These are phyloP conservation scores for Plasmodium yoelii DNA, from an alignment of 169 alveolate species.

Conservation along the genomic window DNA sequence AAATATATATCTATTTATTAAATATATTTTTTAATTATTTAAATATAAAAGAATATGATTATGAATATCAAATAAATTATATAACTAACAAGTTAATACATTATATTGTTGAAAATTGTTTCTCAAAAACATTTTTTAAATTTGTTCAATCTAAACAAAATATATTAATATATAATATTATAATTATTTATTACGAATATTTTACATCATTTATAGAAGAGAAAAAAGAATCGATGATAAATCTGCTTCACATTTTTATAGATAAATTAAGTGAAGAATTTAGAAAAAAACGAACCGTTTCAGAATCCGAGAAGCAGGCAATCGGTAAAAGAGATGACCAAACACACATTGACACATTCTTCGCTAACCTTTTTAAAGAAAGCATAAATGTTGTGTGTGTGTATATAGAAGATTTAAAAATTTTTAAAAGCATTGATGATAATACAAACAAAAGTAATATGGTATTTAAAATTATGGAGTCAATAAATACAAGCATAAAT, in stretches of 20 bases:
- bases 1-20: constrained; percentile 3
- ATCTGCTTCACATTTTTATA: not conserved
- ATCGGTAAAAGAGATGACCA: too few relatives aligned
- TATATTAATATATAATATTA: constrained; percentile 7
- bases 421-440: not conserved
- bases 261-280: too few relatives aligned
- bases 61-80: constrained; percentile 21
- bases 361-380: constrained; percentile 16
- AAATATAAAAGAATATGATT: not conserved
- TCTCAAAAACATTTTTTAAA: constrained; percentile 43
- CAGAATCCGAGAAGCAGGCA: too few relatives aligned
- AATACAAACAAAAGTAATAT: not conserved
- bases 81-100: constrained; percentile 15
- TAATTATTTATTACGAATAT: constrained; percentile 55
- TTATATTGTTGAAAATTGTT: constrained; percentile 8
- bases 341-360: not conserved
- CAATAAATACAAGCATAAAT: constrained; percentile 14
- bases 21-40: constrained; percentile 8
- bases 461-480: constrained; percentile 43
- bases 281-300: too few relatives aligned
- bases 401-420: not conserved
- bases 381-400: constrained; percentile 32
- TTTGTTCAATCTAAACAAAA: constrained; percentile 25
- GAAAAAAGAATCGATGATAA: constrained; percentile 9
- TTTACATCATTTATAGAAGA: constrained; percentile 66